Evolutionary conservation across 2,329 filamentous ascomycete genomes (phyloP).

Genomic region (Aspergillus pseudoviridinutans): DNA sequence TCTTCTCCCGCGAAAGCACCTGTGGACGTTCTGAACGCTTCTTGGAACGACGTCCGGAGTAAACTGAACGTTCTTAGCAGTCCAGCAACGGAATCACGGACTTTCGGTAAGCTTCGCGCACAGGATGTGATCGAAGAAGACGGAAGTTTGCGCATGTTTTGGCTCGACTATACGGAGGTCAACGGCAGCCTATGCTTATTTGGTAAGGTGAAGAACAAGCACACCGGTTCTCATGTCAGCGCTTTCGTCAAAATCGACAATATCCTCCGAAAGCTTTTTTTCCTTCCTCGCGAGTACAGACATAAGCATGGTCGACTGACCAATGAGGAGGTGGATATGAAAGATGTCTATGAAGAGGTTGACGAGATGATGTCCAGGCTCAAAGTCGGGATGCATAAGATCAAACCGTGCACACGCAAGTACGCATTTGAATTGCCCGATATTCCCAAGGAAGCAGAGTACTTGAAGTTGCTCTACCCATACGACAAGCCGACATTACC

Average conservation of each 20-base stretch:
- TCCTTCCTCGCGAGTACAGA: constrained; percentile 71
- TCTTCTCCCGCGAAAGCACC: constrained; percentile 69
- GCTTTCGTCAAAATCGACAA: constrained; percentile 97
- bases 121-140: constrained; percentile 90
- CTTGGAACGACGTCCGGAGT: constrained; percentile 83
- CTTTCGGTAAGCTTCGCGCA: constrained; percentile 75
- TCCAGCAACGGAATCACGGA: constrained; percentile 57
- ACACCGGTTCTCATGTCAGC: constrained; percentile 72
- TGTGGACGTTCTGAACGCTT: constrained; percentile 65
- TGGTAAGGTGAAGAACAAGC: constrained; percentile 91
- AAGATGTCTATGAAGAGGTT: constrained; percentile 85
- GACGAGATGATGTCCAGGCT: constrained; percentile 83
- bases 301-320: constrained; percentile 62
- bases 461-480: constrained; percentile 92
- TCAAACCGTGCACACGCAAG: constrained; percentile 83
- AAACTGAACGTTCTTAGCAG: constrained; percentile 82
- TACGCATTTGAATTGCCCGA: constrained; percentile 91
- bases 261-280: constrained; percentile 86
- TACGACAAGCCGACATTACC: constrained; percentile 78
- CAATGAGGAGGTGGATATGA: constrained; percentile 75
- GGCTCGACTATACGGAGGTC: constrained; percentile 92
- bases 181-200: constrained; percentile 91
- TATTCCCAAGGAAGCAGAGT: constrained; percentile 83
- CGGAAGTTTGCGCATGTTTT: constrained; percentile 89
- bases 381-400: constrained; percentile 85